Evolutionary conservation across 192 early-diverging fungal species (phyloP), one percentile per base, ranked within the genome.

Genomic region (Rhizophagus clarus): DNA sequence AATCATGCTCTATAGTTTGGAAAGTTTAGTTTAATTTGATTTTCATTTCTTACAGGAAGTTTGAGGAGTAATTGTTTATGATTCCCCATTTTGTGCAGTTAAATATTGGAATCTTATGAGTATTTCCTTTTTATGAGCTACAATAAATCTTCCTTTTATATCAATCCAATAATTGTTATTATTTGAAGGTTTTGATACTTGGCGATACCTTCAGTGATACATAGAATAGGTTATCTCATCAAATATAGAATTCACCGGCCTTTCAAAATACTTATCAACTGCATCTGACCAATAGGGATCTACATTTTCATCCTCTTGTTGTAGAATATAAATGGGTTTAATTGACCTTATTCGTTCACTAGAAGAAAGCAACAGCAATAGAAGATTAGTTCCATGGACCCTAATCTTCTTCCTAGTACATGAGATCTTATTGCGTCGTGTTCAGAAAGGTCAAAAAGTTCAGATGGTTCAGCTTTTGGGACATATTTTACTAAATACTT

Each of bases 401-500:
- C 71, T 42, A 72, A 22, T 47, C 71, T 45, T 47, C 45, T n/a
- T 49, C 22, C 71, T 5, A 72, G 3, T 7, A 72, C 8, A 45
- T 72, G 71, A 9, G 8, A 22, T 28, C n/a, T n/a, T 4, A 20
- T n/a, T 72, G n/a, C 42, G 49, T 72, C 11, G 1, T 17, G 3
- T 45, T 72, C 71, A 51, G 1, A n/a, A 20, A 72, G 40, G 6
- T 72, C 47, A 26, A 72, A 72, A 22, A 72, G 10, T 26, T 72
- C 42, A 45, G 42, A 49, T 26, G 12, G 71, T 47, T 72, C 71
- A 45, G 15, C 4, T 42, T 72, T 72, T 1, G 71, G 12, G 14
- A 72, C 47, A 22, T 72, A 72, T 72, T 72, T 72, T 72, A 40
- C 22, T 24, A 72, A 24, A 47, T 72, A 72, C 22, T 31, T 42